A percentile compares a stretch with the other conserved stretches of the same genome.
These are phyloP conservation scores for thale cress (Arabidopsis thaliana) DNA, from an alignment of 345 rosid species.

Conservation along the genomic window DNA sequence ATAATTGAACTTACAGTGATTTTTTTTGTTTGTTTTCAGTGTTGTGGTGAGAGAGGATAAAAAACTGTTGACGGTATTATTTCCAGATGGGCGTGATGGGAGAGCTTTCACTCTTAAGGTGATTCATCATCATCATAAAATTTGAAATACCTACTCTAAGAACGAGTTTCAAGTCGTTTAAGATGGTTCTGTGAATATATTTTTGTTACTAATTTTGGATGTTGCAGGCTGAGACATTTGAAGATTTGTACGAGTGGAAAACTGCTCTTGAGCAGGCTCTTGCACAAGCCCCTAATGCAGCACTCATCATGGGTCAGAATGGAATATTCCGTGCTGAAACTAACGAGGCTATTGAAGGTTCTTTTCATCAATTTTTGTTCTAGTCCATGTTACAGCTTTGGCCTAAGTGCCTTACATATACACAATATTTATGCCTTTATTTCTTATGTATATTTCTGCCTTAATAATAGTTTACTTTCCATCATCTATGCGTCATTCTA, in stretches of 20 bases:
- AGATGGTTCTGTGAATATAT: background rate
- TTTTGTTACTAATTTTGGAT: background rate
- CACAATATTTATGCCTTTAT: slow-evolving; percentile 22
- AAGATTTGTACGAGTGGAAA: slow-evolving; percentile 96
- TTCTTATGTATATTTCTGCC: slow-evolving; percentile 19
- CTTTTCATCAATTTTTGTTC: slow-evolving; percentile 76
- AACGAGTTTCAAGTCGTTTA: slow-evolving; percentile 5
- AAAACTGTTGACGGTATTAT: slow-evolving; percentile 87
- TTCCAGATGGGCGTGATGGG: slow-evolving; percentile 99
- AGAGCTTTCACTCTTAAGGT: slow-evolving; percentile 99
- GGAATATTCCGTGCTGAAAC: slow-evolving; percentile 84
- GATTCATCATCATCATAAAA: slow-evolving; percentile 35
- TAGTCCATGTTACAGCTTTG: slow-evolving; percentile 32
- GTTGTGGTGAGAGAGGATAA: slow-evolving; percentile 98
- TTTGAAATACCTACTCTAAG: slow-evolving; percentile 16
- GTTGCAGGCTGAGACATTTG: slow-evolving; percentile 86
- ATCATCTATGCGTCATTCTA: slow-evolving; percentile 23
- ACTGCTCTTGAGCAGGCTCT: slow-evolving; percentile 93
- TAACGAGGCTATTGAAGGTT: slow-evolving; percentile 78
- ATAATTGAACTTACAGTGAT: slow-evolving; percentile 11
- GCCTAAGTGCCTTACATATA: slow-evolving; percentile 10
- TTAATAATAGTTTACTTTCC: slow-evolving; percentile 19
- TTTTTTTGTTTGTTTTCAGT: slow-evolving; percentile 52
- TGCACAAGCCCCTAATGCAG: slow-evolving; percentile 96
- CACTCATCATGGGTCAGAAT: slow-evolving; percentile 92